Percentiles rank a stretch among this genome's conserved stretches.
These are phyloP conservation scores for Viola pubescens DNA, from an alignment of 441 rosid species.

Conservation along the genomic window DNA sequence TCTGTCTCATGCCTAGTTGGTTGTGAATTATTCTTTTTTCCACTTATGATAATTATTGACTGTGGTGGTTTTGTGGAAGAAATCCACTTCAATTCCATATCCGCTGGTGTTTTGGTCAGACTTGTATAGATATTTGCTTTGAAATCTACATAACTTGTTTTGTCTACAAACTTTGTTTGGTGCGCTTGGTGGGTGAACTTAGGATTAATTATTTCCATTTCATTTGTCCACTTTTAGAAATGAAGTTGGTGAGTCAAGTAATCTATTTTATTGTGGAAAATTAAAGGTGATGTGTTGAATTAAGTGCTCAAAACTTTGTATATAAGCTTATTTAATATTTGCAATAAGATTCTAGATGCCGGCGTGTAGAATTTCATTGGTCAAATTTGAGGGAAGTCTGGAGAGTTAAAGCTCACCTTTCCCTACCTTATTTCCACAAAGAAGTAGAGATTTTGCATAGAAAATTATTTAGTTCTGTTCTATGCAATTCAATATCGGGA, in stretches of 20 bases:
- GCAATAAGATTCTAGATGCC: not conserved
- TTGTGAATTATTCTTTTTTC: not conserved
- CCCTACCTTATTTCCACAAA: no score
- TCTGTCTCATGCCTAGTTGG: not conserved
- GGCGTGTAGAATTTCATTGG: not conserved
- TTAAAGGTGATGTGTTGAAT: not conserved
- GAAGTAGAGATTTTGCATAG: not conserved
- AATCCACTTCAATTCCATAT: not conserved
- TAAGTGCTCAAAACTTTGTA: not conserved
- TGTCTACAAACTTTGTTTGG: not conserved
- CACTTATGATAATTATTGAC: not conserved
- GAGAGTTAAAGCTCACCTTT: not conserved
- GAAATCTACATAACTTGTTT: not conserved
- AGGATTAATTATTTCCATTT: not conserved
- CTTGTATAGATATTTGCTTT: not conserved
- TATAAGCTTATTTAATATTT: not conserved
- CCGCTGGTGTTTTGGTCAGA: not conserved
- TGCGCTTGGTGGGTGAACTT: not conserved
- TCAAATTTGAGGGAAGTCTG: not conserved
- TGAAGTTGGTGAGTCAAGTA: not conserved
- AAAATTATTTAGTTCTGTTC: conserved; percentile 11
- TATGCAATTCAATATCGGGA: conserved; percentile 6
- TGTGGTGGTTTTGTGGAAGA: not conserved
- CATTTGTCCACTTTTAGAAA: conserved; percentile 2
- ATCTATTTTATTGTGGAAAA: not conserved